Evolutionary conservation across 2,329 filamentous ascomycete genomes (phyloP), one percentile per base, ranked within the genome.

Genomic region (Paecilomyces fulvus): DNA sequence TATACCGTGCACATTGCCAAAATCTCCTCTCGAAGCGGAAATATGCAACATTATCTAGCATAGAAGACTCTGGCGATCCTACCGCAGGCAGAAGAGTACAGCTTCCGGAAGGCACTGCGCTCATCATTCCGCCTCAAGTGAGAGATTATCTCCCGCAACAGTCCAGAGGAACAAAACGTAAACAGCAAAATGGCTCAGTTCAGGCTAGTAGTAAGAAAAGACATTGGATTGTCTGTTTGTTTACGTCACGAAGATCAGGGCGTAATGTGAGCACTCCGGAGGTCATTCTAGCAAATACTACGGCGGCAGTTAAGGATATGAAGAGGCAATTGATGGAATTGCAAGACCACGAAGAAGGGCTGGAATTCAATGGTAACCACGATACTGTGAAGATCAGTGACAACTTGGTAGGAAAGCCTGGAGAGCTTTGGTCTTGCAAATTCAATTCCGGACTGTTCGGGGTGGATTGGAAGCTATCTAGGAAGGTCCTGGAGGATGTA

Each of bases 181-280:
- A 56, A 52, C 49, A 54, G 21, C 54, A n/a, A 14, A 54, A 46
- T 3, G 37, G 4, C 17, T 31, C 21, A 20, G 23, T 21, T 5
- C 52, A 37, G 52, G 23, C 14, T 8, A 53, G 59, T 3, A 20
- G 20, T 37, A 46, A 31, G 11, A 70, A 66, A 21, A 66, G 68
- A 11, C 80, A 83, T 55, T 85, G 79, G 76, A 76, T 86, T 25
- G 78, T 80, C 0, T 85, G 83, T 60, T 66, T 86, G 0, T 85
- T 85, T 60, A 85, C 82, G 0, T 83, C 80, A 2, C 64, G 68
- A 2, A 68, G 69, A 1, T 80, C 76, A 57, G 83, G 83, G 48
- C 65, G 58, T 5, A 77, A 73, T 25, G 63, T 67, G 30, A 69
- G 65, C 56, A 57, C 70, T 0, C 70, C 71, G 0, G 64, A 68